Evolutionary conservation across 768 basidiomycete genomes (phyloP).

Genomic region (Agaricus sinodeliciosus): DNA sequence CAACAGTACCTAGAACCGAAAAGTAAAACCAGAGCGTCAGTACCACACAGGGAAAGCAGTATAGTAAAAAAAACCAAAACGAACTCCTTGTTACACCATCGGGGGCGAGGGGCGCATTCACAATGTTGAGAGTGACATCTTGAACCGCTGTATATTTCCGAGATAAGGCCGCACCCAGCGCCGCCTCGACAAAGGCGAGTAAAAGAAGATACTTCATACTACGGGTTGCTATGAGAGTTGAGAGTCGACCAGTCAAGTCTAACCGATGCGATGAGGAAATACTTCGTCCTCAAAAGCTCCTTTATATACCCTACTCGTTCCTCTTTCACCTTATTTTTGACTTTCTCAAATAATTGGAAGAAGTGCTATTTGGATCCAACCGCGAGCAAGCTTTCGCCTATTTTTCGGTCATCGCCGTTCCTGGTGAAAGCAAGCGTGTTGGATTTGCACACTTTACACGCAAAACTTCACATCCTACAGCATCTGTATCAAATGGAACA

Average conservation of each 20-base stretch:
- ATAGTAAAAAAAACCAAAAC: background rate
- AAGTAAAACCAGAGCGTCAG: too few species aligned
- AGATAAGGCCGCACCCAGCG: conserved; percentile 18
- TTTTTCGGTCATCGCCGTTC: too few species aligned
- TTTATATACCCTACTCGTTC: background rate
- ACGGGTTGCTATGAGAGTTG: background rate
- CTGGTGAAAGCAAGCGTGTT: too few species aligned
- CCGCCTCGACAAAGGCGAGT: conserved; percentile 13
- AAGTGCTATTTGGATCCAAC: too few species aligned
- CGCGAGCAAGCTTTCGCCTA: too few species aligned
- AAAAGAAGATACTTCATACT: conserved; percentile 8
- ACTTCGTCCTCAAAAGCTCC: background rate
- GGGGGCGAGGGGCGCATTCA: conserved; percentile 32
- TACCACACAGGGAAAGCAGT: too few species aligned
- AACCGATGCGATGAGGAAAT: conserved; percentile 1
- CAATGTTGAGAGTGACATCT: conserved; percentile 26
- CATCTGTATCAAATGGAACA: background rate
- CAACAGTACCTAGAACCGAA: conserved; percentile 15
- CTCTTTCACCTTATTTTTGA: background rate
- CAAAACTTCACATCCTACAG: background rate
- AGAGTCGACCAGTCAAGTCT: conserved; percentile 2
- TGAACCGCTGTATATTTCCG: background rate
- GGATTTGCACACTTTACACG: too few species aligned
- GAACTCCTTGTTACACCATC: conserved; percentile 29
- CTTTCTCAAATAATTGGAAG: background rate